A percentile compares a stretch with the other conserved stretches of the same genome.
Evolutionary conservation across 345 rosid species (phyloP).

Genomic region (Psidium guajava): DNA sequence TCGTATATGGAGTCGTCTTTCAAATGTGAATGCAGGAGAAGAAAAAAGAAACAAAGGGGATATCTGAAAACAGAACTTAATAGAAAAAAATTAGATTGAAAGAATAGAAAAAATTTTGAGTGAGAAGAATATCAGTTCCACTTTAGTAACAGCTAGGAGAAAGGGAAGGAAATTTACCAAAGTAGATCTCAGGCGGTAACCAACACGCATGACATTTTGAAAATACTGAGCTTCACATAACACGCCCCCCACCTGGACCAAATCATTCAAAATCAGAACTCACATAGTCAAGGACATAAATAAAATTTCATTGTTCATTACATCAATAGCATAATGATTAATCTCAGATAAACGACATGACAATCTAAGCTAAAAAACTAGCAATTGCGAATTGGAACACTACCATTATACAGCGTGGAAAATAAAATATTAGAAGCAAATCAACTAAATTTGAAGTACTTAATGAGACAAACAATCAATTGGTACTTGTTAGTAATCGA

Average conservation of each 20-base stretch:
- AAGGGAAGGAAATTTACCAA: conserved; percentile 44
- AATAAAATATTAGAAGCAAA: neutral
- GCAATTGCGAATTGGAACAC: neutral
- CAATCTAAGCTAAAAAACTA: neutral
- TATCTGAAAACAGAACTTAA: neutral
- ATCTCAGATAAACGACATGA: neutral
- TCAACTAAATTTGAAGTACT: neutral
- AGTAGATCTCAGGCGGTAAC: conserved; percentile 83
- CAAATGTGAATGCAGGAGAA: neutral
- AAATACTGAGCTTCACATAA: conserved; percentile 94
- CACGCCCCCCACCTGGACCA: conserved; percentile 77
- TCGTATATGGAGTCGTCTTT: neutral
- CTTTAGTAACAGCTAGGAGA: neutral
- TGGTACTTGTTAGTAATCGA: neutral
- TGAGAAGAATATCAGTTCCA: neutral
- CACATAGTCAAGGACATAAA: neutral
- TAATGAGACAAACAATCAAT: neutral
- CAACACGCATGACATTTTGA: conserved; percentile 99
- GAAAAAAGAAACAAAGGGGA: neutral
- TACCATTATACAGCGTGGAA: neutral
- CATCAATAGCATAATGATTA: neutral
- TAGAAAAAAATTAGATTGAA: neutral
- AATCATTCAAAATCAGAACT: conserved; percentile 1
- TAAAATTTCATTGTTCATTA: neutral
- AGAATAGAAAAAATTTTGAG: neutral